These are phyloP conservation scores for Daldinia decipiens DNA, from an alignment of 495 filamentous ascomycete species.

Conservation along the genomic window DNA sequence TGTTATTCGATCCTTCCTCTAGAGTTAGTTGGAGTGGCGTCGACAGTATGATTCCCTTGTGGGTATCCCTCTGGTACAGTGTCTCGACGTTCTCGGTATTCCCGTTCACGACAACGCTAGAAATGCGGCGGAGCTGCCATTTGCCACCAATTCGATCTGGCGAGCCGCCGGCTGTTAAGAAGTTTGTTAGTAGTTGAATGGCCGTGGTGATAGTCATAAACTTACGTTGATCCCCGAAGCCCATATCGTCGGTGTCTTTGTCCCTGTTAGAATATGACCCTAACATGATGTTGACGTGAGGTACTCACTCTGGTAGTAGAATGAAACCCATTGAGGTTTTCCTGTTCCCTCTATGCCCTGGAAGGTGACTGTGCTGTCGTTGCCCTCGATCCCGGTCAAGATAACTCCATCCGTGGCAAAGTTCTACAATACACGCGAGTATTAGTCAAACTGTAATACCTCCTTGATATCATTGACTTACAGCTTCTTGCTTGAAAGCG, in stretches of 20 bases:
- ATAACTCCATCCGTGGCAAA: slow-evolving; percentile 59
- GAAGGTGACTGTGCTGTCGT: slow-evolving; percentile 63
- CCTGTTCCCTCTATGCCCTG: slow-evolving; percentile 59
- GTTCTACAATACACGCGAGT: slow-evolving; percentile 41
- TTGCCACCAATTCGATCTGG: slow-evolving; percentile 56
- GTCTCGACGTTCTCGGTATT: slow-evolving; percentile 49
- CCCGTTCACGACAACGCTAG: slow-evolving; percentile 57
- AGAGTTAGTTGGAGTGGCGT: slow-evolving; percentile 53
- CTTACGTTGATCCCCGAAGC: slow-evolving; percentile 57
- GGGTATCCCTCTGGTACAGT: slow-evolving; percentile 56
- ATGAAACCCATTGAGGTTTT: slow-evolving; percentile 65
- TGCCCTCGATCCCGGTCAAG: slow-evolving; percentile 61
- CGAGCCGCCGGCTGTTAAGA: slow-evolving; percentile 45
- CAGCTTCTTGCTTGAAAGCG: slow-evolving; percentile 61
- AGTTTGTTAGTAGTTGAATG: neutral
- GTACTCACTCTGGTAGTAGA: slow-evolving; percentile 59
- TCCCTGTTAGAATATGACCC: slow-evolving; percentile 16
- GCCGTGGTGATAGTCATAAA: neutral
- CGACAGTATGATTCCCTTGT: slow-evolving; percentile 58
- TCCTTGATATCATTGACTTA: slow-evolving; percentile 15
- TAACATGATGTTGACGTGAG: neutral
- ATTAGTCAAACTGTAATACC: neutral
- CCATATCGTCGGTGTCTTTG: slow-evolving; percentile 54
- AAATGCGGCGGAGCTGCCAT: slow-evolving; percentile 57
- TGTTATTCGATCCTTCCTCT: slow-evolving; percentile 51